Conservation (phyloP, 345 rosid species). For the Garcia nutans region DNA sequence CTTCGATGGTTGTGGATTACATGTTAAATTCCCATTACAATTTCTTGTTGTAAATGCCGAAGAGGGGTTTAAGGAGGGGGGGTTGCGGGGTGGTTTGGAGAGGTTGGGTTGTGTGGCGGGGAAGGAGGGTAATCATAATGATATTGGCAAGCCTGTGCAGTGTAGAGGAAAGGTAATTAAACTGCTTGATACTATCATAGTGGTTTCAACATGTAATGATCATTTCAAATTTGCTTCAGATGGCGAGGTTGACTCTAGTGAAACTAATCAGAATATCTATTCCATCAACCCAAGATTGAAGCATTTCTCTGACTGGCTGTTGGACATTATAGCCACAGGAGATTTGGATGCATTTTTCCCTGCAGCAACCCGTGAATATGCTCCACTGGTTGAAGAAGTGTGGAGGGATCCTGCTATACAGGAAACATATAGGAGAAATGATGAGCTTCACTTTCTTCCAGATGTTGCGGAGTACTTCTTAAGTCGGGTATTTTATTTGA, state of each 20-base stretch:
- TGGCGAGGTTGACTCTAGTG: slow-evolving; percentile 40
- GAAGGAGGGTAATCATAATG: background rate
- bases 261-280: slow-evolving; percentile 52
- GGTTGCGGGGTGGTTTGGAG: too few relatives aligned
- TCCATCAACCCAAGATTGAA: slow-evolving; percentile 90
- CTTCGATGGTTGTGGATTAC: background rate
- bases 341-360: slow-evolving; percentile 98
- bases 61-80: too few relatives aligned
- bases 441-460: slow-evolving; percentile 97
- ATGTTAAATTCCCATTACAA: background rate
- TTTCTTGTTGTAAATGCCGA: background rate
- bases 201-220: background rate
- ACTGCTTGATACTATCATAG: background rate
- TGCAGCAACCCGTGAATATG: slow-evolving; percentile 98
- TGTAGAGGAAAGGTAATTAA: background rate
- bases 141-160: background rate
- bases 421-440: slow-evolving; percentile 78
- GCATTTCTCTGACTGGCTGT: slow-evolving; percentile 97
- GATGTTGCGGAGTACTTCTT: slow-evolving; percentile 92
- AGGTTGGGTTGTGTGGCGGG: background rate
- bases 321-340: slow-evolving; percentile 96
- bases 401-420: slow-evolving; percentile 98
- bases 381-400: slow-evolving; percentile 94
- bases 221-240: slow-evolving; percentile 40
- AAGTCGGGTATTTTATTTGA: slow-evolving; percentile 57